Evolutionary conservation across 768 basidiomycete species (phyloP), one percentile per base, ranked within the genome.

Genomic region (Scleroderma bovista): DNA sequence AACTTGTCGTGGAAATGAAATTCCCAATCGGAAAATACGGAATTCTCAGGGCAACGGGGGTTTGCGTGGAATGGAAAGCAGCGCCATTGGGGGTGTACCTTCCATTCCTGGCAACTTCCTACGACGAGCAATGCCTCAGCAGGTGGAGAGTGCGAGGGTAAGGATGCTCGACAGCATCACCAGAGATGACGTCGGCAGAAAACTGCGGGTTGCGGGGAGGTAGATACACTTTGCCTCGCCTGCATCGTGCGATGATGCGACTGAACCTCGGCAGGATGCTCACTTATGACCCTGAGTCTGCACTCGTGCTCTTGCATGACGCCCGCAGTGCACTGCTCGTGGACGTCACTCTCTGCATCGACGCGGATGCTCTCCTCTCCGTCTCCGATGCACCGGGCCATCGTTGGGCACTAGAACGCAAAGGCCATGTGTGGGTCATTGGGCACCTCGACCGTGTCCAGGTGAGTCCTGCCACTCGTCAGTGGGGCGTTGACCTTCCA

Each of bases 181-280:
- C 23, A 61, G 70, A 17, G 57, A 62, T 15, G 55, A 75, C 32
- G 56, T 71, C 41, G 78, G 78, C 41, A 68, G 66, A 48, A 85
- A 85, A 66, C 55, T 85, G 53, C 72, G 82, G 50, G 64, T 85
- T 42, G 77, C 78, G 22, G 83, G 81, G 56, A 70, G 78, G 83
- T 84, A 63, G 75, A 61, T 13, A 55, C 43, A 44, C 53, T 52
- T 49, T 43, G 51, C 52, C 41, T 32, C 43, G 52, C 48, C 39
- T 44, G 54, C 51, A 56, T 58, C 46, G 19, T 22, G 26, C 15
- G 23, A 12, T 52, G 50, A 37, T 53, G 44, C 37, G 44, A 41
- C 39, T 19, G 24, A 39, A 39, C 50, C 40, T 38, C 50, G 41
- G 38, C 57, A 87, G 84, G 58, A 69, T 85, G 54, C 70, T 83